Conservation (phyloP, 495 filamentous ascomycete genomes). For the Penicillium nucicola region DNA sequence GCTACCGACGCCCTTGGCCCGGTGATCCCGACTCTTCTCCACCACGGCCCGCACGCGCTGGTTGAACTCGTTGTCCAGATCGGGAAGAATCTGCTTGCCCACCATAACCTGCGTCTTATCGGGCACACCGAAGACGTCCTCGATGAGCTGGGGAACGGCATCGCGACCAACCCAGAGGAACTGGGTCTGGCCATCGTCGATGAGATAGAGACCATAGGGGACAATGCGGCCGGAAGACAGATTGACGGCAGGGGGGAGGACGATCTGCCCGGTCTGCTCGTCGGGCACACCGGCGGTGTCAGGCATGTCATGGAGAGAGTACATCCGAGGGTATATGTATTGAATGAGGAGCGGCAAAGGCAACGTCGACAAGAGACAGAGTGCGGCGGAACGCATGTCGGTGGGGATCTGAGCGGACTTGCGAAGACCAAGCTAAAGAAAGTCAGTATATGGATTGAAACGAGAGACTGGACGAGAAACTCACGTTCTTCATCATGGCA, state of each 20-base stretch:
- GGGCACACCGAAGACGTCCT: constrained; percentile 83
- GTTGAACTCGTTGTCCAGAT: constrained; percentile 94
- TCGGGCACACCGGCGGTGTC: constrained; percentile 85
- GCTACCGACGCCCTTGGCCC: constrained; percentile 79
- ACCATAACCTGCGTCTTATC: constrained; percentile 81
- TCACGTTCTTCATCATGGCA: constrained; percentile 88
- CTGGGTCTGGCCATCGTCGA: constrained; percentile 95
- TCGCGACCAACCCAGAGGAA: constrained; percentile 97
- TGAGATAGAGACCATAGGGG: constrained; percentile 94
- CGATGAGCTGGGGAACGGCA: constrained; percentile 81
- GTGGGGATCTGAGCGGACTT: constrained; percentile 95
- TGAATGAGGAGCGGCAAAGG: constrained; percentile 90
- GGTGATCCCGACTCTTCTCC: constrained; percentile 86
- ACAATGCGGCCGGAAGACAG: constrained; percentile 83
- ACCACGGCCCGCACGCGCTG: constrained; percentile 86
- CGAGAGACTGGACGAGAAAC: constrained; percentile 17
- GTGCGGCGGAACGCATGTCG: constrained; percentile 89
- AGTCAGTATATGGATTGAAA: constrained; percentile 7
- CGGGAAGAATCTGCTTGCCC: constrained; percentile 81
- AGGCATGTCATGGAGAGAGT: constrained; percentile 98
- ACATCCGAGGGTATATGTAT: constrained; percentile 93
- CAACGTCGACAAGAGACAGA: constrained; percentile 88
- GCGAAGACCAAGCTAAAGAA: constrained; percentile 73
- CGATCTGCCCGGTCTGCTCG: constrained; percentile 78
- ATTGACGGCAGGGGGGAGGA: constrained; percentile 81